These are phyloP conservation scores for Oxyria digyna DNA, from an alignment of 148 eudicot species.

Conservation along the genomic window DNA sequence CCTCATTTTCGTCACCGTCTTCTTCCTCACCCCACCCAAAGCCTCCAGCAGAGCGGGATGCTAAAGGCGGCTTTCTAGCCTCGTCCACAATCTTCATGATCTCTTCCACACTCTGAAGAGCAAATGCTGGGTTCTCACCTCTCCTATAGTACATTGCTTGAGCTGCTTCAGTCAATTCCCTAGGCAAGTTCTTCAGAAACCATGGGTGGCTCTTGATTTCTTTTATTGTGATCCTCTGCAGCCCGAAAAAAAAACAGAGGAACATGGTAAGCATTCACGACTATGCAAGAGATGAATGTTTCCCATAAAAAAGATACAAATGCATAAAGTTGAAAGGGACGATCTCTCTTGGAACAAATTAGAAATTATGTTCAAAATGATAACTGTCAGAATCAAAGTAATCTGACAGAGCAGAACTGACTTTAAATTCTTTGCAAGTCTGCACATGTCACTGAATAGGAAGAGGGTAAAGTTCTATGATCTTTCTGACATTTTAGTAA, in stretches of 20 bases:
- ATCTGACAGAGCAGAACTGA: background rate
- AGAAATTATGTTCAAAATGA: background rate
- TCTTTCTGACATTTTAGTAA: background rate
- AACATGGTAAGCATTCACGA: background rate
- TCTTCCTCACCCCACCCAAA: conserved; percentile 11
- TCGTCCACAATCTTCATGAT: conserved; percentile 51
- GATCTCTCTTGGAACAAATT: background rate
- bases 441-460: background rate
- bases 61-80: conserved; percentile 31
- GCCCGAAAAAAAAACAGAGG: background rate
- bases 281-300: background rate
- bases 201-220: conserved; percentile 56
- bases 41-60: conserved; percentile 2
- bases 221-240: conserved; percentile 46
- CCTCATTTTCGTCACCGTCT: conserved; percentile 1
- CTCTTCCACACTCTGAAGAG: conserved; percentile 41
- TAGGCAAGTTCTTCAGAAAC: conserved; percentile 55
- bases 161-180: conserved; percentile 31
- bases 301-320: too few species aligned
- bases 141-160: conserved; percentile 24
- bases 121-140: conserved; percentile 22
- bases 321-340: too few species aligned
- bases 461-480: background rate
- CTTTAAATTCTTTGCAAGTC: background rate
- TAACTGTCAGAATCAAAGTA: background rate